Evolutionary conservation across 2,329 filamentous ascomycete genomes (phyloP), one percentile per base, ranked within the genome.

Genomic region (Trichoderma pleuroti): DNA sequence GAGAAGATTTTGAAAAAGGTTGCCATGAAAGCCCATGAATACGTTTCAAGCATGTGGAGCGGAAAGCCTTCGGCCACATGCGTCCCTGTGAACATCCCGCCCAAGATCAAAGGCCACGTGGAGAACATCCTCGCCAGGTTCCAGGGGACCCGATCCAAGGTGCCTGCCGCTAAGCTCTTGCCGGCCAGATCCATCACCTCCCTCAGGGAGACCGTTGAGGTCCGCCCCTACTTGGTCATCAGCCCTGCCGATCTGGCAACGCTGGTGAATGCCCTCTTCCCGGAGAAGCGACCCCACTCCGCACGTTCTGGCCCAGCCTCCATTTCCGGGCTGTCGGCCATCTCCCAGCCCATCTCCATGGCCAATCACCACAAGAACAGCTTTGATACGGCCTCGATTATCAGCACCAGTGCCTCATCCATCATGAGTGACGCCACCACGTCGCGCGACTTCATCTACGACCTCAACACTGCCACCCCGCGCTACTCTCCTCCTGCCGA

Each of bases 1-100:
- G 92, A 97, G 76, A 94, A 91, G 80, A 92, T 92, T 70, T 83
- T 92, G 70, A 91, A 90, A 76, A 92, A 95, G 78, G 91, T 98
- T 70, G 93, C 92, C 69, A 89, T 92, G 78, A 90, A 91, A 73
- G 92, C 93, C 63, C 92, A 94, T 77, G 91, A 92, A 76, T 87
- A 93, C 73, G 93, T 95, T 14, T 89, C 92, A 72, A 92, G 94
- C 76, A 90, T 93, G 81, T 91, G 90, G 89, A 93, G 86, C 76
- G 88, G 83, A 76, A 87, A 91, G 76, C 80, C 80, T n/a, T 87
- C 88, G 12, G 86, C 88, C 16, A 88, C 89, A 5, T 80, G 79
- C 66, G 78, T 81, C 28, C 78, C 80, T 16, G 77, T 80, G 59
- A 79, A 81, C 4, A 87, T 90, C 3, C 86, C 91, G 7, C 84